Evolutionary conservation across 306 rosid genomes (phyloP).

Genomic region (Chamaecrista fasciculata): DNA sequence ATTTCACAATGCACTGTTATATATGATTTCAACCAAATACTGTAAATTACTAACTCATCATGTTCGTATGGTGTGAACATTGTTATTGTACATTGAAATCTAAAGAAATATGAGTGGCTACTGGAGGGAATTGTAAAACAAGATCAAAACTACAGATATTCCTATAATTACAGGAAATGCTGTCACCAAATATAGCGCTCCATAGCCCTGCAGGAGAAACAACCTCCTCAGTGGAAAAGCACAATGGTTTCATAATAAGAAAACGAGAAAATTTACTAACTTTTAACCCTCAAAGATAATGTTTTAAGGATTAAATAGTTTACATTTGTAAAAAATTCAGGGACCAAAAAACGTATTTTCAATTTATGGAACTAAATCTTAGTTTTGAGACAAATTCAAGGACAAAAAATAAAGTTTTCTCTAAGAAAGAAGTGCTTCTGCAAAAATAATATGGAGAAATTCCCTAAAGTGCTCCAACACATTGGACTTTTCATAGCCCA

Average conservation of each 20-base stretch:
- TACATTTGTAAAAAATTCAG: too few species aligned
- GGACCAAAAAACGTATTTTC: too few species aligned
- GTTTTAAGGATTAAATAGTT: too few species aligned
- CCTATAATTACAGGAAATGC: slow-evolving; percentile 93
- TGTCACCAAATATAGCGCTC: slow-evolving; percentile 85
- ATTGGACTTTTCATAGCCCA: slow-evolving; percentile 4
- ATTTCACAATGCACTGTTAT: background rate
- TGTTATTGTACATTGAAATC: slow-evolving; percentile 32
- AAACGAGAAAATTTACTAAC: background rate
- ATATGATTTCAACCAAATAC: slow-evolving; percentile 15
- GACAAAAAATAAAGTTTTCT: too few species aligned
- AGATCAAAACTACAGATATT: slow-evolving; percentile 79
- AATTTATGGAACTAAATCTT: too few species aligned
- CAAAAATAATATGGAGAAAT: slow-evolving; percentile 1
- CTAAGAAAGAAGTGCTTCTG: background rate
- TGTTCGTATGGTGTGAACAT: slow-evolving; percentile 26
- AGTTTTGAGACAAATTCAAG: too few species aligned
- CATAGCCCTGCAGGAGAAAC: slow-evolving; percentile 80
- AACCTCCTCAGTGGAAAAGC: slow-evolving; percentile 37
- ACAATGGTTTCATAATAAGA: background rate
- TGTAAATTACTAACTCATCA: slow-evolving; percentile 20
- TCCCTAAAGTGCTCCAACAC: slow-evolving; percentile 17
- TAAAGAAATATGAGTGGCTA: slow-evolving; percentile 36
- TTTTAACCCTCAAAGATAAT: too few species aligned
- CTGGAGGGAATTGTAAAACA: slow-evolving; percentile 90